Base-by-base conservation (phyloP, 495 filamentous ascomycete species). In the Rhizodiscina lignyota region DNA sequence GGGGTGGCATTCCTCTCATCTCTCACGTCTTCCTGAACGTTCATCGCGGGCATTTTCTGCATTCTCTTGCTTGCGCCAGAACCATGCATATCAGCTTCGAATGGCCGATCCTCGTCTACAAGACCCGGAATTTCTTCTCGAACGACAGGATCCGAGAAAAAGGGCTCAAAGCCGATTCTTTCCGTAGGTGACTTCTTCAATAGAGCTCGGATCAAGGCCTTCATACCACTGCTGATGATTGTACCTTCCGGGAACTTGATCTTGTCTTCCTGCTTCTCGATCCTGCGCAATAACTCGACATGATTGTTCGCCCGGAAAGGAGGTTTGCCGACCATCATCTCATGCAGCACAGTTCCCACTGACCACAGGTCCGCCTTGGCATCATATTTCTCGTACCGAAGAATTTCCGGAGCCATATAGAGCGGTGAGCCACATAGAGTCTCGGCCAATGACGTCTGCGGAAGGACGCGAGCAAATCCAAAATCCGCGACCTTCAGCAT, bases 401-500 rank as follows among this genome's bases (percentile, higher is more conserved):
- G 69, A 39, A 97, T 97, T 57, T 97, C 89, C 2, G 89, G 89
- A 1, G 89, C 89, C 89, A 97, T 97, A 57, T 97, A 97, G 18
- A 97, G 66, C 11, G 89, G 89, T n/a, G 89, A 97, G 21, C 89
- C 89, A 54, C 89, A 97, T 4, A 97, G 66, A 2, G 89, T 97
- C 51, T 97, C 89, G 5, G 89, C 89, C 29, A 97, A 63, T 1
- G 87, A 83, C 1, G 87, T 86, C 6, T 78, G 67, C 4, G 87
- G 86, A 31, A 97, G 61, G 30, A 86, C 82, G 32, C 89, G 74
- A 35, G 89, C 89, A 50, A 97, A 97, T 2, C 89, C 89, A 44
- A 97, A 97, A 59, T 97, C 89, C 8, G 89, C 89, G 47, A 97
- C 74, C 59, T 97, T 97, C 35, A 97, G 66, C 74, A 92, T 91